phyloP scores from a whole-genome alignment of 352 stramenopile species.

The Pythium chondricola region DNA sequence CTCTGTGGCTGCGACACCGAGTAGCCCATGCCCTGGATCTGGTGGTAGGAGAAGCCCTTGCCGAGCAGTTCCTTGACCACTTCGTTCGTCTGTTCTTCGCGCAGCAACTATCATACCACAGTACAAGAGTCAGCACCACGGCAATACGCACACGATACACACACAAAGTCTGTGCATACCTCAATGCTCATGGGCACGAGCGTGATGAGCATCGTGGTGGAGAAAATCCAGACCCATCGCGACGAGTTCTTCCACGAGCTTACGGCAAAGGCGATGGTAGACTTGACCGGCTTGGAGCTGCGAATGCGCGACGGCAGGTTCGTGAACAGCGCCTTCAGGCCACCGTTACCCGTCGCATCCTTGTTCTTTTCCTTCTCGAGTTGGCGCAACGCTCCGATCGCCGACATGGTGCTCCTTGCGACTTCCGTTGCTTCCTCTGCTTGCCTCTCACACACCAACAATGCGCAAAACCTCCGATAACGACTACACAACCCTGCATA shows the following conservation, averaged over 20 bases:
- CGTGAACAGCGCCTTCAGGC: slow-evolving; percentile 63
- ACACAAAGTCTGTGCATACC: slow-evolving; percentile 25
- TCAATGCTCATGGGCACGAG: slow-evolving; percentile 83
- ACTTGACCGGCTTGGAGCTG: slow-evolving; percentile 57
- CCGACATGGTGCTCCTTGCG: slow-evolving; percentile 52
- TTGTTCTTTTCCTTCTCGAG: slow-evolving; percentile 84
- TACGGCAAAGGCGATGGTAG: slow-evolving; percentile 45
- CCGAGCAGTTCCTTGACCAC: slow-evolving; percentile 73
- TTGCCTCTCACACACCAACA: slow-evolving; percentile 9
- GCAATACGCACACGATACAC: too few relatives aligned
- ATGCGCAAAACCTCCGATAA: slow-evolving; percentile 4
- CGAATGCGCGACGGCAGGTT: slow-evolving; percentile 66
- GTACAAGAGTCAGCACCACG: slow-evolving; percentile 3
- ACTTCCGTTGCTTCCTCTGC: slow-evolving; percentile 1
- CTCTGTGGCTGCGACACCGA: slow-evolving; percentile 58
- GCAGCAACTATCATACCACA: slow-evolving; percentile 40
- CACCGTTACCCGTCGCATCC: slow-evolving; percentile 36
- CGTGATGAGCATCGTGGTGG: slow-evolving; percentile 79
- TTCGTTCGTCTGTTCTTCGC: slow-evolving; percentile 81
- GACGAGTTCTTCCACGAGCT: slow-evolving; percentile 31
- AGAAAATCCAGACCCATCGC: slow-evolving; percentile 77
- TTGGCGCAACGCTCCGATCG: slow-evolving; percentile 73
- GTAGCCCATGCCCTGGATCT: slow-evolving; percentile 85
- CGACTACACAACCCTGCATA: background rate
- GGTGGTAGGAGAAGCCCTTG: slow-evolving; percentile 80